Percentiles rank a stretch among this genome's conserved stretches.
phyloP scores from a whole-genome alignment of 495 filamentous ascomycete genomes.

The Lineolata rhizophorae region DNA sequence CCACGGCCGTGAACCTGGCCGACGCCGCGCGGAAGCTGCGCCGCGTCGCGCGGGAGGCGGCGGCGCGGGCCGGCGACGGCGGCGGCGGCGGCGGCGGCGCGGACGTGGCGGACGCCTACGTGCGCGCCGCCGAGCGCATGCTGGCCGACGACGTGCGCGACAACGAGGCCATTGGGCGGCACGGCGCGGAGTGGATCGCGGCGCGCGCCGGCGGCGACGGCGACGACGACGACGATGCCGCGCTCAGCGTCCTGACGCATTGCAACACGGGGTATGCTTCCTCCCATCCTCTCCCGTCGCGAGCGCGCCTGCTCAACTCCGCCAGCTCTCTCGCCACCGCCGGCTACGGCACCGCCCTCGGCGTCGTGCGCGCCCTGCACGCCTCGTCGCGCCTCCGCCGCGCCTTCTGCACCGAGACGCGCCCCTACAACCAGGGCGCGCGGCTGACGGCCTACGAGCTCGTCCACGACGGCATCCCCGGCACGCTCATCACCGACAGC shows the following conservation, averaged over 20 bases:
- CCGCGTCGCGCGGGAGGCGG: constrained; percentile 20
- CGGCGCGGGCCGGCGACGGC: constrained; percentile 7
- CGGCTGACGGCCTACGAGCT: constrained; percentile 90
- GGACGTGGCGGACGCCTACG: constrained; percentile 39
- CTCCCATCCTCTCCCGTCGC: constrained; percentile 2
- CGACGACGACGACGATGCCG: constrained; percentile 16
- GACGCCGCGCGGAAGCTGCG: constrained; percentile 74
- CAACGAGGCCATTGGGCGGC: constrained; percentile 62
- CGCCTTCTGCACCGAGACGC: constrained; percentile 89
- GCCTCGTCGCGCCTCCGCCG: constrained; percentile 38
- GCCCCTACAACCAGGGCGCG: constrained; percentile 94
- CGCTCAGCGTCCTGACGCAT: constrained; percentile 66
- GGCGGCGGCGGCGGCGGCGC: constrained; percentile 20
- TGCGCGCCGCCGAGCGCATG: constrained; percentile 64
- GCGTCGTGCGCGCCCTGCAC: constrained; percentile 75
- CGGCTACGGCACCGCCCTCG: constrained; percentile 86
- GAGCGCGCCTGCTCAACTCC: constrained; percentile 9
- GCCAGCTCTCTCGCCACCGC: constrained; percentile 80
- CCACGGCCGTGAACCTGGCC: constrained; percentile 83
- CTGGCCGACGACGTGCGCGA: constrained; percentile 68
- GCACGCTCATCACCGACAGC: constrained; percentile 84
- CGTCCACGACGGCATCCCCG: constrained; percentile 78
- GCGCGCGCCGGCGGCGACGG: constrained; percentile 15
- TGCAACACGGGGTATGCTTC: constrained; percentile 73
- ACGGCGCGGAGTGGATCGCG: constrained; percentile 68